phyloP scores from a whole-genome alignment of 2,329 filamentous ascomycete species.

The Hymenoscyphus fructigenus region DNA sequence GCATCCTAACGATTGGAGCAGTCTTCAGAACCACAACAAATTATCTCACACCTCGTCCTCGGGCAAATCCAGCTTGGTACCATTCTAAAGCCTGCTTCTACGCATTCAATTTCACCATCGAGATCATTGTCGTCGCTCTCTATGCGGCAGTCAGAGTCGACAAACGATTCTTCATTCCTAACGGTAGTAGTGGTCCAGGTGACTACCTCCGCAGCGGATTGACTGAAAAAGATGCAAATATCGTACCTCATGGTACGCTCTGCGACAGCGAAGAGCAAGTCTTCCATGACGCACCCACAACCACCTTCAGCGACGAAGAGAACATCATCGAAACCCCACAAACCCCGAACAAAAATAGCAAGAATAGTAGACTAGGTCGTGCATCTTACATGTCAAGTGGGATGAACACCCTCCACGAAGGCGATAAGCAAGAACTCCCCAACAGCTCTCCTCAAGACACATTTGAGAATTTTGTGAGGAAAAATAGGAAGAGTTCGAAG shows the following conservation, averaged over 20 bases:
- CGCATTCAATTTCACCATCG: slow-evolving; percentile 73
- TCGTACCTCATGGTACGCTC: background rate
- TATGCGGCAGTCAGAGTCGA: slow-evolving; percentile 72
- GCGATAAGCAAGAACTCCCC: background rate
- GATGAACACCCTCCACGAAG: background rate
- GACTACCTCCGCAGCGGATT: slow-evolving; percentile 25
- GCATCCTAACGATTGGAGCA: slow-evolving; percentile 66
- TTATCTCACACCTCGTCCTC: slow-evolving; percentile 41
- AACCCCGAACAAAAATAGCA: background rate
- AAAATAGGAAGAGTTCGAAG: background rate
- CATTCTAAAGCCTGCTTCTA: slow-evolving; percentile 74
- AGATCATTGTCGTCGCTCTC: slow-evolving; percentile 66
- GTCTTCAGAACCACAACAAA: slow-evolving; percentile 62
- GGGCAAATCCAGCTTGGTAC: slow-evolving; percentile 63
- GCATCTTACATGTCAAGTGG: background rate
- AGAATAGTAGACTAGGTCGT: background rate
- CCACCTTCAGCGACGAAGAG: background rate
- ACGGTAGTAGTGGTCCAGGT: slow-evolving; percentile 62
- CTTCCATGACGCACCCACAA: background rate
- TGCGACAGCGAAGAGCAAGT: background rate
- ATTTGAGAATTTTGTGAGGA: background rate
- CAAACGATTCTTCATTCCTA: slow-evolving; percentile 70
- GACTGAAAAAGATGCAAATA: background rate
- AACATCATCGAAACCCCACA: background rate
- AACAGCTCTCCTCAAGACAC: background rate